A percentile compares a stretch with the other conserved stretches of the same genome.
These are phyloP conservation scores for Hevea brasiliensis DNA, from an alignment of 345 rosid genomes.

Conservation along the genomic window DNA sequence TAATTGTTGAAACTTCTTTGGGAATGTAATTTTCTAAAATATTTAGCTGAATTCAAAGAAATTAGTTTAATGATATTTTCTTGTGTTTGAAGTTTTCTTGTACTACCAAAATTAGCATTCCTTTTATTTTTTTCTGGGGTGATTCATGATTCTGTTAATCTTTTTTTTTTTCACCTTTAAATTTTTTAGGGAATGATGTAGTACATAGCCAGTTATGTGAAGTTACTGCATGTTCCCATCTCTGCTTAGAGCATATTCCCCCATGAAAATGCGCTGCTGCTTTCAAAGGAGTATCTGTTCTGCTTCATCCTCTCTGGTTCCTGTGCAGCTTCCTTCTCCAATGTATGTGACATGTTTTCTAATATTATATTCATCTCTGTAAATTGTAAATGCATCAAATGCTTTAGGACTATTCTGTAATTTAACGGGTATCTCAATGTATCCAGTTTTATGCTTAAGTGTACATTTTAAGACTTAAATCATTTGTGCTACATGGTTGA, in stretches of 20 bases:
- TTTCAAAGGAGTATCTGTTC: slow-evolving; percentile 41
- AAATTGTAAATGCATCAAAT: too few species aligned
- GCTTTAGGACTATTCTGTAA: too few species aligned
- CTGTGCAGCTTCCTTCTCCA: slow-evolving; percentile 61
- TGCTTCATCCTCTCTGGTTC: slow-evolving; percentile 43
- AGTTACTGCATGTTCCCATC: slow-evolving; percentile 8
- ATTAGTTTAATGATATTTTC: too few species aligned
- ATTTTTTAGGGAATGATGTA: background rate
- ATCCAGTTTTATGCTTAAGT: background rate
- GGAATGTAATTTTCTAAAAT: too few species aligned
- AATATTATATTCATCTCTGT: background rate
- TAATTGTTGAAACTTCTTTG: too few species aligned
- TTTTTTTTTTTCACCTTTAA: background rate
- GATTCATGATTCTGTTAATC: background rate
- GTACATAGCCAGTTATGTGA: background rate
- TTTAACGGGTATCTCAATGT: too few species aligned
- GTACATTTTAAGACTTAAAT: background rate
- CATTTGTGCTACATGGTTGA: background rate
- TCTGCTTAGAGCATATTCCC: slow-evolving; percentile 6
- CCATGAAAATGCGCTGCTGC: slow-evolving; percentile 33
- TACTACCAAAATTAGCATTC: too few species aligned
- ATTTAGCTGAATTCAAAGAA: too few species aligned
- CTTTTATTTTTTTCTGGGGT: too few species aligned
- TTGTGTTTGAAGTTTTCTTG: too few species aligned
- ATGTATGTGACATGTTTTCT: slow-evolving; percentile 35